Conservation (phyloP, 140 eudicot genomes). For the Bidens hawaiensis region DNA sequence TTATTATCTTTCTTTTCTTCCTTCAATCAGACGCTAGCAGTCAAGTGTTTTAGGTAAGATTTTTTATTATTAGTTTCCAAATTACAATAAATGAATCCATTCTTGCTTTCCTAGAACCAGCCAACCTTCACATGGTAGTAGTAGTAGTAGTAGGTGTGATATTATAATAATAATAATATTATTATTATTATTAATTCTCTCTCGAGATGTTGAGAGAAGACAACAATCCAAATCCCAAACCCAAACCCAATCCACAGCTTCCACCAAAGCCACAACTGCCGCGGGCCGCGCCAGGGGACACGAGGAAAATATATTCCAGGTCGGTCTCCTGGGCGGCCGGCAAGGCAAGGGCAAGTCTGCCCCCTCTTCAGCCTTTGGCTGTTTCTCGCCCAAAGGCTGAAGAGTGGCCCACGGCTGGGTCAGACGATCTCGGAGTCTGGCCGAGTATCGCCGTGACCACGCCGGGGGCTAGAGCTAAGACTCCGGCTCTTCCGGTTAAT, state of each 20-base stretch:
- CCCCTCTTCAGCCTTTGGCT: conserved; percentile 84
- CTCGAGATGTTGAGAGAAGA: conserved; percentile 58
- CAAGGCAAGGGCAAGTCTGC: conserved; percentile 66
- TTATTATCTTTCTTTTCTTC: too few species aligned
- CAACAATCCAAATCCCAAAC: conserved; percentile 27
- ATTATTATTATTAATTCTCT: too few species aligned
- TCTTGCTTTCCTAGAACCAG: too few species aligned
- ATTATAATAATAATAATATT: too few species aligned
- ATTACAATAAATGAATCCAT: too few species aligned
- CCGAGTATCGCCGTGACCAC: conserved; percentile 47
- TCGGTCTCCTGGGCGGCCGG: conserved; percentile 72
- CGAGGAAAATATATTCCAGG: conserved; percentile 50
- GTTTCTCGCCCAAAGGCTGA: conserved; percentile 57
- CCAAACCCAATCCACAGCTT: conserved; percentile 5
- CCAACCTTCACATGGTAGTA: too few species aligned
- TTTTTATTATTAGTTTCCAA: too few species aligned
- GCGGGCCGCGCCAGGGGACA: conserved; percentile 11
- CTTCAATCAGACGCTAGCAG: too few species aligned
- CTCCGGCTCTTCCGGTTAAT: conserved; percentile 34
- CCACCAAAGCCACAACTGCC: background rate
- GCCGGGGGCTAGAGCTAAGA: conserved; percentile 51
- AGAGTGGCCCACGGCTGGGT: conserved; percentile 90
- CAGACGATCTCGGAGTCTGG: conserved; percentile 92
- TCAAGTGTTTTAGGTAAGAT: too few species aligned
- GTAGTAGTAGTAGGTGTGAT: too few species aligned